Evolutionary conservation across 768 basidiomycete species (phyloP), one percentile per base, ranked within the genome.

Genomic region (Ephemerocybe angulata): DNA sequence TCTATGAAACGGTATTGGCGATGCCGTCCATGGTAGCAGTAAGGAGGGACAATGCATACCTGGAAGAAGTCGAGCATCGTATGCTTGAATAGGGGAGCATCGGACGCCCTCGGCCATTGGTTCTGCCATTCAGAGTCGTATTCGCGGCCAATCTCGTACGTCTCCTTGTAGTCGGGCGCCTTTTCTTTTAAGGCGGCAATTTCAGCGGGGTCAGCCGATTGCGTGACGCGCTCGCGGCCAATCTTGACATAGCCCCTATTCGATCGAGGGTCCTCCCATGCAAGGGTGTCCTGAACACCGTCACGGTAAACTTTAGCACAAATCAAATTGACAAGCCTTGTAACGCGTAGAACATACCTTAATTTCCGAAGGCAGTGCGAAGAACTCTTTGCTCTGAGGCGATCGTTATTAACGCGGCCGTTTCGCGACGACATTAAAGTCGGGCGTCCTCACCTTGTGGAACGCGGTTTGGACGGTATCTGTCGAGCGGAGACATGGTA

Each of bases 81-180:
- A 22, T 72, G 66, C 65, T 86, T 87, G 73, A 92, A 94, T 8
- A 66, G 76, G 1, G 90, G 87, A 1, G 72, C 81, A 50, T 83
- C 78, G 2, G 57, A 63, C 62, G 89, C 84, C 40, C 72, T 70
- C 3, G 88, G 91, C 92, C 93, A 94, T 59, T 78, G 78, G 66
- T 95, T 95, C 56, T 80, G 83, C 85, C 86, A 90, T 35, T 70
- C 76, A 15, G 78, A 73, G 60, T 89, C 90, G 83, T 87, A 88
- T 55, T 95, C 90, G 24, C 87, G 79, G 28, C 93, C 91, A 42
- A 95, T 93, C 67, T 95, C 92, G 85, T 94, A 91, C 7, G 83
- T 76, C 68, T 94, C 91, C 68, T 92, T 91, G 70, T 71, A 83
- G 65, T 92, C 91, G 0, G 92, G 91, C 0, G 91, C 84, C 56